These are phyloP conservation scores for Colletotrichum sp. DNA, from an alignment of 2,329 filamentous ascomycete genomes.

Conservation along the genomic window DNA sequence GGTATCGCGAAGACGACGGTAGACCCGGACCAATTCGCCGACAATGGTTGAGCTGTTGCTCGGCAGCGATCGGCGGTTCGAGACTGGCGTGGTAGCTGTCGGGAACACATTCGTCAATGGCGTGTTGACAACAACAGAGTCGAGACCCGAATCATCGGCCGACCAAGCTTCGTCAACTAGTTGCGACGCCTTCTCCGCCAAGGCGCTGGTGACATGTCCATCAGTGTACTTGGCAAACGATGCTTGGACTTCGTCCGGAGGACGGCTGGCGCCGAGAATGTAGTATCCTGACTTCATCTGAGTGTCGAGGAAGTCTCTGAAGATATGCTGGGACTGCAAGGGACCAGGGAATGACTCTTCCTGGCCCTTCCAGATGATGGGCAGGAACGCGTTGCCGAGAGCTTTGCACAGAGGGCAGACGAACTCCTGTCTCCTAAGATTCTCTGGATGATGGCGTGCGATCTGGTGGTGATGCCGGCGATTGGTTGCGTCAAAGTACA, in stretches of 20 bases:
- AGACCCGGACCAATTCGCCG: conserved; percentile 64
- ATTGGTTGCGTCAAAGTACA: conserved; percentile 84
- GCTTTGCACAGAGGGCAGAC: conserved; percentile 97
- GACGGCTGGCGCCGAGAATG: conserved; percentile 37
- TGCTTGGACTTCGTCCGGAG: conserved; percentile 36
- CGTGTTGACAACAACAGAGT: conserved; percentile 39
- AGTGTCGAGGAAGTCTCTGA: conserved; percentile 72
- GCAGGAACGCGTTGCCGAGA: conserved; percentile 91
- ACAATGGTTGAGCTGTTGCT: conserved; percentile 42
- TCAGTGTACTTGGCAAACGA: conserved; percentile 44
- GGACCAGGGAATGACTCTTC: conserved; percentile 81
- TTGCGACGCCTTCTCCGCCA: conserved; percentile 42
- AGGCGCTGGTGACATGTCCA: conserved; percentile 39
- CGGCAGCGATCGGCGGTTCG: conserved; percentile 35
- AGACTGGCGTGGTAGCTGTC: conserved; percentile 38
- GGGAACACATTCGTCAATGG: conserved; percentile 49
- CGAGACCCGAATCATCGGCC: conserved; percentile 36
- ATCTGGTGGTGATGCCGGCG: conserved; percentile 91
- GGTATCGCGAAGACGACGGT: conserved; percentile 65
- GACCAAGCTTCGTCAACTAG: conserved; percentile 46
- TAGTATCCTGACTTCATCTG: conserved; percentile 55
- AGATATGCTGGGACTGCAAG: conserved; percentile 64
- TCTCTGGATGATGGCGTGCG: conserved; percentile 90
- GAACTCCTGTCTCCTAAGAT: conserved; percentile 81
- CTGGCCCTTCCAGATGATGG: conserved; percentile 93